Conservation (phyloP, 2,329 filamentous ascomycete genomes). For the Annulohypoxylon truncatum region DNA sequence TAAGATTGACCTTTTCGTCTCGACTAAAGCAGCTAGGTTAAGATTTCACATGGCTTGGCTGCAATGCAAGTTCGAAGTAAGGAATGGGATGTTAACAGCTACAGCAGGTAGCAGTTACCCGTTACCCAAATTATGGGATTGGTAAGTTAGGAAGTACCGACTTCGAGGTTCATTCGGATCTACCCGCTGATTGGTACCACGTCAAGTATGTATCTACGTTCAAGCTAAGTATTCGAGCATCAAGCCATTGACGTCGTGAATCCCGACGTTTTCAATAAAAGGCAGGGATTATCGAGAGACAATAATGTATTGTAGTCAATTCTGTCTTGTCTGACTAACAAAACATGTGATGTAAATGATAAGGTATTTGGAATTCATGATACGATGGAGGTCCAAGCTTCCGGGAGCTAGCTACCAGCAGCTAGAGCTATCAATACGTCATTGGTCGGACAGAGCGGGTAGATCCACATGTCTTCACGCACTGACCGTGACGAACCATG, state of each 20-base stretch:
- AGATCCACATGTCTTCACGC: constrained; percentile 8
- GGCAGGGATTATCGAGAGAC: neutral
- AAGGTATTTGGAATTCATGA: constrained; percentile 2
- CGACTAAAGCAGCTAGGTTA: neutral
- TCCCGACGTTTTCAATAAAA: neutral
- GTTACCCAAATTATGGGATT: constrained; percentile 14
- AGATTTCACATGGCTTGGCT: constrained; percentile 25
- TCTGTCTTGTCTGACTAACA: neutral
- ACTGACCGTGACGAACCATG: constrained; percentile 26
- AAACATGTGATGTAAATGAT: constrained; percentile 24
- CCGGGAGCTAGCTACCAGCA: neutral
- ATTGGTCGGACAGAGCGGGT: constrained; percentile 9
- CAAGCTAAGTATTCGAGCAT: constrained; percentile 6
- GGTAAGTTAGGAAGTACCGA: neutral
- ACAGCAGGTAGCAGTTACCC: neutral
- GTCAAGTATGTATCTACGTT: constrained; percentile 1
- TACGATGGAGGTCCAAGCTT: constrained; percentile 30
- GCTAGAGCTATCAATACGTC: constrained; percentile 12
- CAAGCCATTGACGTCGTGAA: constrained; percentile 1
- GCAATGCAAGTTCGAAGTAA: constrained; percentile 4
- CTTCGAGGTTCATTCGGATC: constrained; percentile 23
- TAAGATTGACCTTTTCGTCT: constrained; percentile 11
- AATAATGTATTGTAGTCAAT: constrained; percentile 4
- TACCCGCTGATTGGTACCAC: constrained; percentile 25
- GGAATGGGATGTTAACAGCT: constrained; percentile 6